Base-by-base conservation (phyloP, 495 filamentous ascomycete genomes). In the Filosporella fistucella region DNA sequence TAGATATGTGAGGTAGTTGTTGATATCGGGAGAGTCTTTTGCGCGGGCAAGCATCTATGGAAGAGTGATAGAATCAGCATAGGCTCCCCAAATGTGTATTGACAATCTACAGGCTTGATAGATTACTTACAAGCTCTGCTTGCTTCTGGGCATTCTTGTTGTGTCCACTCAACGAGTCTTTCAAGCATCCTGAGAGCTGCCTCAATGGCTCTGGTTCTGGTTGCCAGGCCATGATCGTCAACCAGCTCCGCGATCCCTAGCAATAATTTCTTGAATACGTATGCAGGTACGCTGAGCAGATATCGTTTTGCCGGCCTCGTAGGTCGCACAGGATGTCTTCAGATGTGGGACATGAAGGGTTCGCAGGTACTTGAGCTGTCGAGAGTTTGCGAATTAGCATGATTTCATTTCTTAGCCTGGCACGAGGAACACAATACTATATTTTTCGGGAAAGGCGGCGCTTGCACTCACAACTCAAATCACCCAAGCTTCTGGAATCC, bases 1-100 rank as follows among this genome's bases (percentile, higher is more conserved):
- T 16, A 99, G 76, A 61, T 89, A 96, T 40, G 88, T 85, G 38
- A 99, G 79, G 63, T 99, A 99, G 66, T 96, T 96, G 68, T 91
- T 88, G 73, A 96, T 89, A 64, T 96, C 91, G 8, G 91, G 91
- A 13, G 84, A 94, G 12, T 79, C 70, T 63, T 90, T 91, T 28
- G 94, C 93, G 72, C 94, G 86, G 44, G 81, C 75, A 56, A 99
- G 87, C 89, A 97, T 94, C 93, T 98, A 61, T 44, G 62, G 59
- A 42, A 58, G 38, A 43, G 36, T 13, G 18, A 42, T 6, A 34
- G 35, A 16, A 36, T 37, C 24, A 5, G 32, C 6, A 32, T 18
- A 16, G n/a, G 6, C 12, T 9, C 5, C 9, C 12, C 32, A 5
- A 35, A 35, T 35, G 18, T 30, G 18, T 14, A 14, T 13, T 14